Evolutionary conservation across 2,329 filamentous ascomycete species (phyloP).

Genomic region (Fusarium sublunatum): DNA sequence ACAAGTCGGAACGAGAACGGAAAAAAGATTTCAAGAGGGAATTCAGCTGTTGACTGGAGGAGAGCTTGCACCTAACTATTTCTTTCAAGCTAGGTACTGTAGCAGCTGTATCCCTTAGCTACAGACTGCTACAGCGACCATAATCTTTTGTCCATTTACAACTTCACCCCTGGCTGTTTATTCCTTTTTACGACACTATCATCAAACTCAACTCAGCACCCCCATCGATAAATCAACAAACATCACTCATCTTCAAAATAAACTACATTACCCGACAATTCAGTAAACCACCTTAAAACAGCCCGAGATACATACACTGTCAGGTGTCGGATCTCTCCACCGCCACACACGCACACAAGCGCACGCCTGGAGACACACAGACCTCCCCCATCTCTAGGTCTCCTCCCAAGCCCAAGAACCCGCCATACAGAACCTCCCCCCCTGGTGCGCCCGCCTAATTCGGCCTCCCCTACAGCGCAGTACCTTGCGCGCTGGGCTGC

Average conservation of each 20-base stretch:
- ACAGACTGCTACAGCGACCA: conserved; percentile 9
- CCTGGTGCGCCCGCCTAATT: conserved; percentile 38
- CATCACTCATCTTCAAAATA: background rate
- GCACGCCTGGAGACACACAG: conserved; percentile 34
- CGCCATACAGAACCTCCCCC: conserved; percentile 20
- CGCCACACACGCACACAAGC: conserved; percentile 34
- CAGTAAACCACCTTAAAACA: background rate
- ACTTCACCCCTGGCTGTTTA: background rate
- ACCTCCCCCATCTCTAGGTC: conserved; percentile 30
- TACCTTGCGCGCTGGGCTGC: conserved; percentile 14
- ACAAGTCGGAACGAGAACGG: conserved; percentile 17
- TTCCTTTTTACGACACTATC: conserved; percentile 10
- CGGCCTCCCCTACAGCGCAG: conserved; percentile 33
- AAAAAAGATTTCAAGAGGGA: conserved; percentile 14
- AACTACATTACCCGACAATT: background rate
- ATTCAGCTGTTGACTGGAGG: background rate
- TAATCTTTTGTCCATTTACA: background rate
- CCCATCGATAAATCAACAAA: background rate
- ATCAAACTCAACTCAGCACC: conserved; percentile 4
- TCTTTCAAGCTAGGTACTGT: conserved; percentile 1
- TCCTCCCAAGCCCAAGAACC: conserved; percentile 20
- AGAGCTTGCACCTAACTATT: background rate
- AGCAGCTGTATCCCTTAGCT: conserved; percentile 5
- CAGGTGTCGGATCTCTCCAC: conserved; percentile 33
- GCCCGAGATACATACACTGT: conserved; percentile 6